Base-by-base conservation (phyloP, 306 rosid genomes). In the Ochetophila trinervis region DNA sequence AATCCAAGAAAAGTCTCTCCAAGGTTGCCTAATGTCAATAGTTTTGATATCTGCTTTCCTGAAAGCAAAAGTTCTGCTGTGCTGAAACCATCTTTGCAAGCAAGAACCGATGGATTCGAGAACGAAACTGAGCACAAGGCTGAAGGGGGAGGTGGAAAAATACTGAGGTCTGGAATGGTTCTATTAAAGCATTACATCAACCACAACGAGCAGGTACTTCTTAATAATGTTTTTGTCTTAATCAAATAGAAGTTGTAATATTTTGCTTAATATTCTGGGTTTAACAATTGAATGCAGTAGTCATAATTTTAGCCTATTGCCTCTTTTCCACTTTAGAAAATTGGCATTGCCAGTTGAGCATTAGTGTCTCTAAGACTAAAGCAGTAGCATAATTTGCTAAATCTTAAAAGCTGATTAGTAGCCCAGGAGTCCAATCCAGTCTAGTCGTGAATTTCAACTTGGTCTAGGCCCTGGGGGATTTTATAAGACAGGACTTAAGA, bases 391-490 rank as follows among this genome's bases (percentile, higher is more conserved):
- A 32, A 52, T 16, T 45, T 7, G 13, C 4, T 27, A 27, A 27
- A 27, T 27, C 4, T 27, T 27, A 4, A 27, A 27, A 27, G 4
- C 4, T 27, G 32, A 27, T 27, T 27, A 27, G 32, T 4, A 27
- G 32, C 32, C 3, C 32, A 27, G 32, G 2, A 27, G 32, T 27
- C 32, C 32, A 27, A 27, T 27, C 32, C 32, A 27, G 3, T 27
- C 32, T 27, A 27, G 4, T 27, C 32, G 32, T 27, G 32, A 2
- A 27, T 27, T 27, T 27, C 32, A 27, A 21, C 81, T 87, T 57
- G 91, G 95, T 62, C 22, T 66, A 7, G 89, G 91, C n/a, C 81
- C 75, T 8, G 89, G 91, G 20, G 96, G 88, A 36, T 87, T 90
- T 74, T 90, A 87, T 74, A 83, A 63, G 73, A 89, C 95, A 16